phyloP scores from a whole-genome alignment of 768 basidiomycete genomes.

The Exsudoporus frostii region DNA sequence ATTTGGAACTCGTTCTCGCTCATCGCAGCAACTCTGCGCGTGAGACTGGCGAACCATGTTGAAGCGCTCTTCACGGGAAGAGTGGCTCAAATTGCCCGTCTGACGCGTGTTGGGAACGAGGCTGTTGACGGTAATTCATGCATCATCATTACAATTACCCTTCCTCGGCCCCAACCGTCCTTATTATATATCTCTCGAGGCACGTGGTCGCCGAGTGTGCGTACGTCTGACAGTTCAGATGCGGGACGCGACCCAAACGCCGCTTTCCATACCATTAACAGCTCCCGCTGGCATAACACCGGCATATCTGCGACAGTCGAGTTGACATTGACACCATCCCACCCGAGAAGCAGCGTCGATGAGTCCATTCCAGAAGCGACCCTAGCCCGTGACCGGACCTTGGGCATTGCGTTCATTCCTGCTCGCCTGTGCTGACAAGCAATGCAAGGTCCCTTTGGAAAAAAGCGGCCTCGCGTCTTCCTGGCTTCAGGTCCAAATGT shows the following conservation, averaged over 20 bases:
- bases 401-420: conserved; percentile 27
- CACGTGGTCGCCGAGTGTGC: conserved; percentile 19
- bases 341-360: background rate
- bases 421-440: conserved; percentile 28
- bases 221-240: conserved; percentile 10
- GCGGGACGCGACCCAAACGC: background rate
- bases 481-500: conserved; percentile 27
- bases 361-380: conserved; percentile 19
- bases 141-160: conserved; percentile 20
- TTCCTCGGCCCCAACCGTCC: conserved; percentile 22
- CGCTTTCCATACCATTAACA: background rate
- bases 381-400: conserved; percentile 18
- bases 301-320: conserved; percentile 6
- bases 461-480: conserved; percentile 33
- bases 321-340: background rate
- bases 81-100: conserved; percentile 18
- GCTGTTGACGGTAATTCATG: conserved; percentile 25
- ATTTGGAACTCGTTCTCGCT: background rate
- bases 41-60: background rate
- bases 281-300: background rate
- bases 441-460: conserved; percentile 26
- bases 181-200: conserved; percentile 14
- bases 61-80: conserved; percentile 5
- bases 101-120: conserved; percentile 30
- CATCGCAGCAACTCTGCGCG: background rate